Conservation (phyloP, 805 yeast species). For the Groenewaldozyma salmanticensis region DNA sequence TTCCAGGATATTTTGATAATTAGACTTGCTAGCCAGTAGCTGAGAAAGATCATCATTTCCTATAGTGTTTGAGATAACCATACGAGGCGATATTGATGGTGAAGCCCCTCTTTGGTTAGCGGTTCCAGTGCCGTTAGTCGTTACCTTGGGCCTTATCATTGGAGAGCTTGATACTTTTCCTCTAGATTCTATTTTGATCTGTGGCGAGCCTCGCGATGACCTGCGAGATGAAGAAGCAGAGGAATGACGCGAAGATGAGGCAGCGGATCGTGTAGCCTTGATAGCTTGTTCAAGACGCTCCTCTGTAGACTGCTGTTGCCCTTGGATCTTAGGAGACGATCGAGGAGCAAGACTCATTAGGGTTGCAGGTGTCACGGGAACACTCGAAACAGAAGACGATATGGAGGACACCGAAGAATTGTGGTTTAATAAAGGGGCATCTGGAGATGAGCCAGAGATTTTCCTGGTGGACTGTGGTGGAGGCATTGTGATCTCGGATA, state of each 20-base stretch:
- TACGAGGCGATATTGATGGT: background rate
- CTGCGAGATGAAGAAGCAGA: conserved; percentile 6
- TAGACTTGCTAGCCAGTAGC: conserved; percentile 31
- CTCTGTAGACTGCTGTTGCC: conserved; percentile 6
- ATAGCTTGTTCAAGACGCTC: conserved; percentile 16
- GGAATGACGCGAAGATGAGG: conserved; percentile 5
- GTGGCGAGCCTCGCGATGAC: conserved; percentile 12
- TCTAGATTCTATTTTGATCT: conserved; percentile 5
- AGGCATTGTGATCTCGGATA: conserved; percentile 12
- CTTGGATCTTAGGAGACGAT: background rate
- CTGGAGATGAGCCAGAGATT: background rate
- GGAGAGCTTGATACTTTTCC: conserved; percentile 16
- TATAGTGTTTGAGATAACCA: background rate
- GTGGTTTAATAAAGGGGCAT: conserved; percentile 1
- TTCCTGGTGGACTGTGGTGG: conserved; percentile 8
- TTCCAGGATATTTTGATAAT: conserved; percentile 34
- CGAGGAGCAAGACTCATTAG: conserved; percentile 21
- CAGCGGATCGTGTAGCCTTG: conserved; percentile 13
- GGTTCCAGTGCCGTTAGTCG: conserved; percentile 4
- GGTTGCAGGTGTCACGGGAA: conserved; percentile 27
- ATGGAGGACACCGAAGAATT: conserved; percentile 5
- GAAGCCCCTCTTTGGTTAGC: conserved; percentile 2
- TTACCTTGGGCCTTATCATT: conserved; percentile 20
- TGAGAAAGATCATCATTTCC: conserved; percentile 12
- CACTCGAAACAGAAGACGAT: conserved; percentile 6